Evolutionary conservation across 192 early-diverging fungal genomes (phyloP), one percentile per base, ranked within the genome.

Genomic region (Lobulomyces angularis): DNA sequence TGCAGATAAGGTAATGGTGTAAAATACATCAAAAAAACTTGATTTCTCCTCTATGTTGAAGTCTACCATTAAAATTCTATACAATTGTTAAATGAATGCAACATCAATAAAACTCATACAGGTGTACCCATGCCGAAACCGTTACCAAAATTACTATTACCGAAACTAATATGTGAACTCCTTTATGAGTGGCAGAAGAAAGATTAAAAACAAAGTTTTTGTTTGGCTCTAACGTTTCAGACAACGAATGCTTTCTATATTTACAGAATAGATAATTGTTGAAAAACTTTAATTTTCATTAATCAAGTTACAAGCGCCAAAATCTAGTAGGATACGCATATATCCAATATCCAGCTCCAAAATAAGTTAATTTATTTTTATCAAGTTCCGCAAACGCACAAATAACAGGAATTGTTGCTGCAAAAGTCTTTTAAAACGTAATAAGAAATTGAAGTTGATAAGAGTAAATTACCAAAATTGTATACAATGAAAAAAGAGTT

Each of bases 91-190:
- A n/a, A n/a, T n/a, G n/a, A n/a, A n/a, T n/a, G n/a, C n/a, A n/a
- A n/a, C n/a, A n/a, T n/a, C n/a, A n/a, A n/a, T n/a, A n/a, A n/a
- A n/a, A n/a, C n/a, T n/a, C n/a, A n/a, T n/a, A n/a, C 7, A 73
- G 55, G 30, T 84, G 82, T 8, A 80, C 74, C 41, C 74, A 74
- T 21, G 77, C 81, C 0, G 81, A 68, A 36, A 83, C 79, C 2
- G 77, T 78, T 34, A 82, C 49, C 28, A 84, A 61, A 0, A 79
- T 81, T 28, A 73, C 71, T 23, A 82, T 65, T 37, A 84, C 79
- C 0, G 77, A 64, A 0, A 73, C 60, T 23, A 62, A 60, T 16
- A 77, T 52, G 3, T 67, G 61, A 29, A 77, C 35, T 16, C 62
- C 77, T 35, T 84, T 83, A 36, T 79, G 76, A 16, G 65, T 68